These are phyloP conservation scores for Echeveria elegans DNA, from an alignment of 164 flowering plant genomes.

Conservation along the genomic window DNA sequence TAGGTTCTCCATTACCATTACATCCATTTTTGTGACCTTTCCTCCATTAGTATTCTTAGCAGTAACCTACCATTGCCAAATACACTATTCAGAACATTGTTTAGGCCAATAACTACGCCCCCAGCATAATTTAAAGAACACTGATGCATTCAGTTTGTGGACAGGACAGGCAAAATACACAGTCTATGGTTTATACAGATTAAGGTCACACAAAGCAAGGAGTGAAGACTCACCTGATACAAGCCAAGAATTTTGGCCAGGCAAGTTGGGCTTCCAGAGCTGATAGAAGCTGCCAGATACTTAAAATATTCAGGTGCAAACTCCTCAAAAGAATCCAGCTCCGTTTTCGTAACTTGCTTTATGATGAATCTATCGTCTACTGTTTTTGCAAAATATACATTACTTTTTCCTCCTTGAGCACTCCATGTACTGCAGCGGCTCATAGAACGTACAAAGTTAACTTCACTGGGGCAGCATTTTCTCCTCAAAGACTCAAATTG, in stretches of 20 bases:
- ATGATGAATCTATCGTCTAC: conserved; percentile 74
- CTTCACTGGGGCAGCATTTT: conserved; percentile 65
- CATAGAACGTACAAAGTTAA: conserved; percentile 61
- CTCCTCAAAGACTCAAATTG: conserved; percentile 62
- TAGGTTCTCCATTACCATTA: conserved; percentile 91
- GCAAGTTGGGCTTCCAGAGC: conserved; percentile 67
- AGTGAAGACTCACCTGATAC: conserved; percentile 48
- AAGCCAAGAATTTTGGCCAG: conserved; percentile 77
- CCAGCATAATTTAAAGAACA: too few species aligned
- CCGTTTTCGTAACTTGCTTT: conserved; percentile 73
- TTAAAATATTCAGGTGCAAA: conserved; percentile 72
- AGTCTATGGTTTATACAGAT: too few species aligned
- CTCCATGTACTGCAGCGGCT: conserved; percentile 75
- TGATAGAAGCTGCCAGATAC: conserved; percentile 49
- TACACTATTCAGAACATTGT: neutral
- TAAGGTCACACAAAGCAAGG: neutral
- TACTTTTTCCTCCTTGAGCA: conserved; percentile 87
- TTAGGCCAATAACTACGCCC: neutral
- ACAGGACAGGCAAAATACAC: too few species aligned
- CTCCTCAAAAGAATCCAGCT: conserved; percentile 77
- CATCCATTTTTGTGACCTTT: conserved; percentile 62
- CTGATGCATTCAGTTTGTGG: neutral
- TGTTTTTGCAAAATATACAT: conserved; percentile 77
- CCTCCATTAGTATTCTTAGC: conserved; percentile 58
- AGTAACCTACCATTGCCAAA: conserved; percentile 36